Base-by-base conservation (phyloP, 2,329 filamentous ascomycete genomes). In the Ophiocordyceps camponoti-floridani region DNA sequence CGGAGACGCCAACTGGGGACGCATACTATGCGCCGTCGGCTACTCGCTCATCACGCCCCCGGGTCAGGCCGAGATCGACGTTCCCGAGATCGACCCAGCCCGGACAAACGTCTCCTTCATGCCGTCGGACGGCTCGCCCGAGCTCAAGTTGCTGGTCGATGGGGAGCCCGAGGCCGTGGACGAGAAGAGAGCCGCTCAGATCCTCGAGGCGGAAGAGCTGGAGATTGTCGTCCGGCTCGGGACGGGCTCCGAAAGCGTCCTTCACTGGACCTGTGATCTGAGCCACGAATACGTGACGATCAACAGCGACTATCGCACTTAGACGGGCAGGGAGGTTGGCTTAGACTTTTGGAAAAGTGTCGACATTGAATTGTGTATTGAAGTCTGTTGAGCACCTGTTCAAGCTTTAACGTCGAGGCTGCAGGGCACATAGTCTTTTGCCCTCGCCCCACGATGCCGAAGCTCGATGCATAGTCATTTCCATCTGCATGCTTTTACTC, bases 1-100 rank as follows among this genome's bases (percentile, higher is more conserved):
- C 51, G 86, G 87, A 60, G 91, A 98, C 59, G 91, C 91, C 16
- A 98, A 98, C 69, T 98, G 91, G 91, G 91, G 91, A 31, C 86
- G 91, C 45, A 94, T 98, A 49, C 73, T 96, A 27, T 96, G 91
- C 61, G 89, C 91, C 1, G 87, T 88, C 4, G 91, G 91, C 3
- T 96, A 96, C 59, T 69, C 77, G 13, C 64, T 77, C 42, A 69
- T 80, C 49, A 73, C 71, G 2, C 73, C 75, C 51, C 75, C 73
- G 0, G 74, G 72, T 2, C 61, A 68, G 53, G 63, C 68, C n/a
- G 59, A 67, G 37, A 73, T 70, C 47, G 75, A 79, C 1, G 76
- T 82, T 1, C 66, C 70, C 1, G 75, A 77, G 41, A 74, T 91
- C 44, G 64, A 74, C 0, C 81, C 82, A 1, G 73, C 79, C 50